Evolutionary conservation across 108 stramenopile species (phyloP).

Genomic region (Cyclotella sp.): DNA sequence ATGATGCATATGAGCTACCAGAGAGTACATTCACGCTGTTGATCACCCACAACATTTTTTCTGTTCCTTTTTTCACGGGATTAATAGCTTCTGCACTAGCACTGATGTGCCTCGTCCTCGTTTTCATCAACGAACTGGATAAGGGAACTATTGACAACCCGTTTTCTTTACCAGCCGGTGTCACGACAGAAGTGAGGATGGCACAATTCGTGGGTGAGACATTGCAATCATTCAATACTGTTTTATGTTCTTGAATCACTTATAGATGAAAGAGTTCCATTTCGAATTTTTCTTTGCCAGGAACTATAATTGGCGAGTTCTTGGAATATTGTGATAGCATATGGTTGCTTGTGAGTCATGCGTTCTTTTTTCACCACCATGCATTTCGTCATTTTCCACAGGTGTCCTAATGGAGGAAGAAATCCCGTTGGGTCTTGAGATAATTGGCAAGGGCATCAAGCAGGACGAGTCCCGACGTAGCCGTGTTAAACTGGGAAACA

Average conservation of each 20-base stretch:
- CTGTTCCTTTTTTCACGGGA: slow-evolving; percentile 21
- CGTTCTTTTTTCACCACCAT: no score
- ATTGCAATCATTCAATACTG: no score
- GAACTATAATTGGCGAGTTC: no score
- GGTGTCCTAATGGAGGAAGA: slow-evolving; percentile 7
- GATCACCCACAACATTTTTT: slow-evolving; percentile 13
- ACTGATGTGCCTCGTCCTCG: slow-evolving; percentile 27
- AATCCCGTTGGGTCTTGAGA: slow-evolving; percentile 15
- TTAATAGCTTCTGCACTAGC: slow-evolving; percentile 5
- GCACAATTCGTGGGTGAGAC: slow-evolving; percentile 15
- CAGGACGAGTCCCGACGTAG: not conserved
- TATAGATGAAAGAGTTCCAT: no score
- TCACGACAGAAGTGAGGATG: slow-evolving; percentile 22
- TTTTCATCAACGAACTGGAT: slow-evolving; percentile 30
- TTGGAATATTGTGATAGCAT: no score
- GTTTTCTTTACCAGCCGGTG: slow-evolving; percentile 20
- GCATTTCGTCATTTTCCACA: not conserved
- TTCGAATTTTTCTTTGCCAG: no score
- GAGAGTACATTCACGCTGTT: slow-evolving; percentile 41
- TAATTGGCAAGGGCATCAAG: slow-evolving; percentile 11
- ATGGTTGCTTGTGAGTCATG: not conserved
- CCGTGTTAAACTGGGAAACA: not conserved
- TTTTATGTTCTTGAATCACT: no score
- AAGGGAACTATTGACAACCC: slow-evolving; percentile 27
- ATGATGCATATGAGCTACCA: slow-evolving; percentile 26